Evolutionary conservation across 2,329 filamentous ascomycete species (phyloP).

Genomic region (Alternaria novae-zelandiae): DNA sequence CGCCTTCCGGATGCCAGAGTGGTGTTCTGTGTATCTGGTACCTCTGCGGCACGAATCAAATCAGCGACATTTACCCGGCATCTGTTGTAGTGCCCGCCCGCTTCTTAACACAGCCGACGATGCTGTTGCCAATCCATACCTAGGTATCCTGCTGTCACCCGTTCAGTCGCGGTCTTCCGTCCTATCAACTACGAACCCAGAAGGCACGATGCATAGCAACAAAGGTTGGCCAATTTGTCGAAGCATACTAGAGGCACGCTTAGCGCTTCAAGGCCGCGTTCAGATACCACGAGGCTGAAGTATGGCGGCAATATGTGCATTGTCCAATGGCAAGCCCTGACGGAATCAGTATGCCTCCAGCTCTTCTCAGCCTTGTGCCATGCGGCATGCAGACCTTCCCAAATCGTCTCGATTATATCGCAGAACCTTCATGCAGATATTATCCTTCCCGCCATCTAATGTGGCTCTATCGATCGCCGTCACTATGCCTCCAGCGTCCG

Average conservation of each 20-base stretch:
- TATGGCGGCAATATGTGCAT: background rate
- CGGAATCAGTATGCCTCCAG: background rate
- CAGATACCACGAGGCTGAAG: background rate
- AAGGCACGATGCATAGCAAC: background rate
- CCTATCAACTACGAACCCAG: background rate
- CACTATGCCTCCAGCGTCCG: background rate
- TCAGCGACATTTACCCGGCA: background rate
- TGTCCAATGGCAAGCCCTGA: background rate
- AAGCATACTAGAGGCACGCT: background rate
- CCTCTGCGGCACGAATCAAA: background rate
- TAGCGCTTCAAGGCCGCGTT: background rate
- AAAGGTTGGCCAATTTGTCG: background rate
- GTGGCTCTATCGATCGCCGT: fast-evolving
- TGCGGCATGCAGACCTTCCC: background rate
- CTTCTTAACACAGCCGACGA: background rate
- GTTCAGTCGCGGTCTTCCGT: background rate
- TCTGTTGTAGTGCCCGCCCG: background rate
- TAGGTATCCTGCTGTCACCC: background rate
- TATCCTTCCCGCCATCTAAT: background rate
- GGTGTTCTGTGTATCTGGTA: background rate
- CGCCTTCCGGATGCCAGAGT: background rate
- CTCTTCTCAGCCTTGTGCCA: background rate
- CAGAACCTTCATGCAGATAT: background rate
- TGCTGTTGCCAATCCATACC: background rate
- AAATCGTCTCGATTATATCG: background rate